Evolutionary conservation across 495 filamentous ascomycete species (phyloP).

Genomic region (Coniosporium apollinis): DNA sequence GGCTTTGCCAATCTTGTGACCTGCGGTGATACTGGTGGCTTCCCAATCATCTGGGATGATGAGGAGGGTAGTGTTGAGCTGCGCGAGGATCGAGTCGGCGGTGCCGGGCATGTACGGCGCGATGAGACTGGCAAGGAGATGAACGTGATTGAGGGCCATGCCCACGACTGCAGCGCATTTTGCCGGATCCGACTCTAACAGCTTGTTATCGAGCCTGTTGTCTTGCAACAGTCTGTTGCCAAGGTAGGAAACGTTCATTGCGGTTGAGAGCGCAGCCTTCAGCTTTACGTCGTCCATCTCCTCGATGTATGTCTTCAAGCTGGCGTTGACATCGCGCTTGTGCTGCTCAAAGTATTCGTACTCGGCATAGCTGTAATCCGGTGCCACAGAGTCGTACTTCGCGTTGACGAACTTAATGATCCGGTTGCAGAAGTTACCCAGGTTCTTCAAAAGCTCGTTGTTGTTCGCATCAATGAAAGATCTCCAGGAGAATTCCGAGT

Average conservation of each 20-base stretch:
- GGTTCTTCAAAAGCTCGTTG: slow-evolving; percentile 67
- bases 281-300: slow-evolving; percentile 44
- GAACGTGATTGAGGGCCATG: slow-evolving; percentile 54
- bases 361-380: slow-evolving; percentile 44
- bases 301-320: slow-evolving; percentile 9
- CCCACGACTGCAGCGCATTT: slow-evolving; percentile 61
- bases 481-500: slow-evolving; percentile 75
- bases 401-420: slow-evolving; percentile 75
- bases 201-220: slow-evolving; percentile 65
- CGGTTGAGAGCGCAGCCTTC: slow-evolving; percentile 48
- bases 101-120: slow-evolving; percentile 74
- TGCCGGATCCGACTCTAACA: slow-evolving; percentile 51
- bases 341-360: slow-evolving; percentile 17
- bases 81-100: slow-evolving; percentile 48
- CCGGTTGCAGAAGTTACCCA: slow-evolving; percentile 84
- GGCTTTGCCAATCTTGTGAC: slow-evolving; percentile 67
- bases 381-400: slow-evolving; percentile 47
- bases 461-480: slow-evolving; percentile 78
- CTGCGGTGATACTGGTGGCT: slow-evolving; percentile 39
- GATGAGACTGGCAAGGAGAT: slow-evolving; percentile 56
- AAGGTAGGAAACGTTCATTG: slow-evolving; percentile 49
- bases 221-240: slow-evolving; percentile 70
- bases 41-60: slow-evolving; percentile 57
- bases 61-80: slow-evolving; percentile 45
- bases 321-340: slow-evolving; percentile 38